Evolutionary conservation across 2,329 filamentous ascomycete species (phyloP), one percentile per base, ranked within the genome.

Genomic region (Venturia pyrina): DNA sequence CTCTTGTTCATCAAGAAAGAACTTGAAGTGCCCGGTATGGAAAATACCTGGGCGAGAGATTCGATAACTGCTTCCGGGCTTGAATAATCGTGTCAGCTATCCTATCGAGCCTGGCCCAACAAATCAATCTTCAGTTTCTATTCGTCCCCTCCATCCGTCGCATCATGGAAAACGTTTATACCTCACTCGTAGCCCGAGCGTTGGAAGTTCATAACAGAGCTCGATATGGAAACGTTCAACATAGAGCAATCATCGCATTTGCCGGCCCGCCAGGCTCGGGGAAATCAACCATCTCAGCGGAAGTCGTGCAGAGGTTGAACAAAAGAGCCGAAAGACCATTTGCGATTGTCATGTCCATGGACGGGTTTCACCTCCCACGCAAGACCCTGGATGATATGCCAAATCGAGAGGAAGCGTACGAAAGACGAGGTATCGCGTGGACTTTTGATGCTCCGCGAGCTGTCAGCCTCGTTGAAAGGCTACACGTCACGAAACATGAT

Each of bases 311-410:
- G 4, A 82, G 83, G 7, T 82, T 96, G 72, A 96, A 96, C 73
- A 76, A 81, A 21, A 82, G 84, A 21, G 81, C 89, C 72, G 75
- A 73, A 44, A 71, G 73, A 37, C 68, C 73, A 21, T 76, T 90
- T 64, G 90, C 93, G 13, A 85, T 84, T 40, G 89, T 89, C 74
- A 81, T 98, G 56, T 91, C 95, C 48, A 96, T 98, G 91, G 95
- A 99, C 75, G 95, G 95, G 70, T 99, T 92, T 79, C 95, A 98
- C 77, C 82, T 93, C 60, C 91, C 93, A 7, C 89, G 93, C 34
- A 86, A 87, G 15, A 87, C 92, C 70, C 87, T 99, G 4, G 87
- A 88, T 46, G 86, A 88, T 44, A 88, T 98, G 85, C 87, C 91
- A 0, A 87, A 98, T 73, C 89, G 93, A 0, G 78, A 73, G 0